Conservation (phyloP, 2,329 filamentous ascomycete genomes). For the Fragosphaeria purpurea region DNA sequence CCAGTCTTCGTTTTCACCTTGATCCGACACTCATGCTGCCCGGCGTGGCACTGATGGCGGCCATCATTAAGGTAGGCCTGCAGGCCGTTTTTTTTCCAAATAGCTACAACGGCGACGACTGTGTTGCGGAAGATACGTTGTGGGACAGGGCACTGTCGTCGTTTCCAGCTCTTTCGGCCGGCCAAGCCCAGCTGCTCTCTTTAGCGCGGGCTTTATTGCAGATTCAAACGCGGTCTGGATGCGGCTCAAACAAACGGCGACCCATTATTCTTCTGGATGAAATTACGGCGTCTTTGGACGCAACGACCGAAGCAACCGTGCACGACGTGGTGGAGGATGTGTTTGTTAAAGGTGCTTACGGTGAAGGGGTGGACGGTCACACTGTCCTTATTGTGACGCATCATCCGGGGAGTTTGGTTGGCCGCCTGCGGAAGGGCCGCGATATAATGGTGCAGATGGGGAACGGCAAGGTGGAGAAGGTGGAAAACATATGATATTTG, state of each 20-base stretch:
- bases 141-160: conserved; percentile 6
- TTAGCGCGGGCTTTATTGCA: conserved; percentile 9
- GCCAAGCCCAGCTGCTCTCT: conserved; percentile 11
- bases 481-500: neutral
- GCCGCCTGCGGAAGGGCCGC: neutral
- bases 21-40: conserved; percentile 7
- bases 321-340: conserved; percentile 8
- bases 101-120: neutral
- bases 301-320: conserved; percentile 7
- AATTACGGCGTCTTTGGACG: conserved; percentile 10
- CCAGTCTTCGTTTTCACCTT: conserved; percentile 10
- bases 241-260: neutral
- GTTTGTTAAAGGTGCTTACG: conserved; percentile 2
- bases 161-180: conserved; percentile 9
- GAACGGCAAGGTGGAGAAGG: conserved; percentile 3
- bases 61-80: conserved; percentile 5
- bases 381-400: conserved; percentile 12
- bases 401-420: conserved; percentile 1
- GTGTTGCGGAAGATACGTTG: neutral
- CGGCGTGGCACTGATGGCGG: neutral
- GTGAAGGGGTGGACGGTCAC: neutral
- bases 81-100: neutral
- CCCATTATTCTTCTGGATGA: conserved; percentile 11
- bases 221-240: neutral
- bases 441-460: conserved; percentile 7